Conservation (phyloP, 2,329 filamentous ascomycete genomes). For the Venturia asperata region DNA sequence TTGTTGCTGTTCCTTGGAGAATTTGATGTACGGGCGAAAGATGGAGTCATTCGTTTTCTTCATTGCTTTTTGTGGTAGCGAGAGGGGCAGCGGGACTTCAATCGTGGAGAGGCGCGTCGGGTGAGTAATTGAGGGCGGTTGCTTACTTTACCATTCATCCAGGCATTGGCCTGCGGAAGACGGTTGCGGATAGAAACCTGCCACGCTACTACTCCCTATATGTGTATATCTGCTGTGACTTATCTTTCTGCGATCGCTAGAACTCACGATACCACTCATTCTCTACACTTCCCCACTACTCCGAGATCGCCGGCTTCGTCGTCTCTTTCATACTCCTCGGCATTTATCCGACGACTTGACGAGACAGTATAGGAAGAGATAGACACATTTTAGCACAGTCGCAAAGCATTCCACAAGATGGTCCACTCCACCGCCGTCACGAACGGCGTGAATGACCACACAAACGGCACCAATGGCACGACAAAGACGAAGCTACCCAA, state of each 20-base stretch:
- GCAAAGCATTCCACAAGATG: neutral
- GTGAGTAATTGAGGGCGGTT: neutral
- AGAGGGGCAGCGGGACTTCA: neutral
- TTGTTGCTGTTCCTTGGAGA: neutral
- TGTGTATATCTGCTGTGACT: neutral
- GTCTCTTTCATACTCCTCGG: constrained; percentile 1
- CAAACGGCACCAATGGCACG: constrained; percentile 13
- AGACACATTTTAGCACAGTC: neutral
- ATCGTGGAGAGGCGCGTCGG: neutral
- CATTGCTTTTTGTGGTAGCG: neutral
- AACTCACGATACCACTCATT: neutral
- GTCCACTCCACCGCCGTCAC: constrained; percentile 11
- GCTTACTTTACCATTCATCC: neutral
- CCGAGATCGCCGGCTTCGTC: neutral
- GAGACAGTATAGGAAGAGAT: neutral
- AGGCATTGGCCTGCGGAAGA: constrained; percentile 5
- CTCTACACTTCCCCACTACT: neutral
- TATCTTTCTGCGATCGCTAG: neutral
- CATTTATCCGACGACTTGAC: neutral
- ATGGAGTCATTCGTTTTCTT: neutral
- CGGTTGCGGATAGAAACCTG: constrained; percentile 7
- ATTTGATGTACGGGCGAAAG: neutral
- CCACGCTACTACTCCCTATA: neutral
- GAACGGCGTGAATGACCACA: constrained; percentile 9
- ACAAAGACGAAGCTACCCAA: constrained; percentile 18